Evolutionary conservation across 208 protist species (phyloP).

Genomic region (Leishmania tropica): DNA sequence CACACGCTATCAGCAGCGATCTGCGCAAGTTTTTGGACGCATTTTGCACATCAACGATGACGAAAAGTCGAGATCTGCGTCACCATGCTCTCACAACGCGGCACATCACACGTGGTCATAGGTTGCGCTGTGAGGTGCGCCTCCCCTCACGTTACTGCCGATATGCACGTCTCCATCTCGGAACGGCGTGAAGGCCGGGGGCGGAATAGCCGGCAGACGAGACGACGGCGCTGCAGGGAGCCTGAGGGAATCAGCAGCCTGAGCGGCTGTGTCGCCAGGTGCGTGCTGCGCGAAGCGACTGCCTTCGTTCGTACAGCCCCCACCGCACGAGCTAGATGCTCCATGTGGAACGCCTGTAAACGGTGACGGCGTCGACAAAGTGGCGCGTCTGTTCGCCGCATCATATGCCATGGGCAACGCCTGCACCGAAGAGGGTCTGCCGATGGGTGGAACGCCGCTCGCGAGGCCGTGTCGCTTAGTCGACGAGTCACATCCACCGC

Average conservation of each 20-base stretch:
- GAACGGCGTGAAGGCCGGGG: conserved; percentile 17
- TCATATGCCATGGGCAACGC: neutral
- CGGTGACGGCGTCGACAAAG: no score
- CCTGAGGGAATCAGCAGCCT: neutral
- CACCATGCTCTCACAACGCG: neutral
- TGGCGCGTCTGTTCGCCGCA: neutral
- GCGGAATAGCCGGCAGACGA: neutral
- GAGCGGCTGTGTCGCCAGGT: neutral
- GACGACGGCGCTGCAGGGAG: neutral
- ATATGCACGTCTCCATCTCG: neutral
- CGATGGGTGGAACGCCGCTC: neutral
- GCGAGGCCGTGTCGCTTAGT: neutral
- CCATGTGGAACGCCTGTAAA: neutral
- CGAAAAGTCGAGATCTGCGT: neutral
- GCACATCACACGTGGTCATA: neutral
- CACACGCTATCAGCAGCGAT: neutral
- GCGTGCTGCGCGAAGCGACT: neutral
- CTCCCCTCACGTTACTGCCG: no score
- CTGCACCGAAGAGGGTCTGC: neutral
- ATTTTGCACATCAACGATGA: neutral
- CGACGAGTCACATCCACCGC: neutral
- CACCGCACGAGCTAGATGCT: neutral
- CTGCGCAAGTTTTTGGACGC: no score
- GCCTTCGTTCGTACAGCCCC: neutral
- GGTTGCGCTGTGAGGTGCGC: neutral